A percentile compares a stretch with the other conserved stretches of the same genome.
Evolutionary conservation across 2,329 filamentous ascomycete species (phyloP).

Genomic region (Scedosporium boydii): DNA sequence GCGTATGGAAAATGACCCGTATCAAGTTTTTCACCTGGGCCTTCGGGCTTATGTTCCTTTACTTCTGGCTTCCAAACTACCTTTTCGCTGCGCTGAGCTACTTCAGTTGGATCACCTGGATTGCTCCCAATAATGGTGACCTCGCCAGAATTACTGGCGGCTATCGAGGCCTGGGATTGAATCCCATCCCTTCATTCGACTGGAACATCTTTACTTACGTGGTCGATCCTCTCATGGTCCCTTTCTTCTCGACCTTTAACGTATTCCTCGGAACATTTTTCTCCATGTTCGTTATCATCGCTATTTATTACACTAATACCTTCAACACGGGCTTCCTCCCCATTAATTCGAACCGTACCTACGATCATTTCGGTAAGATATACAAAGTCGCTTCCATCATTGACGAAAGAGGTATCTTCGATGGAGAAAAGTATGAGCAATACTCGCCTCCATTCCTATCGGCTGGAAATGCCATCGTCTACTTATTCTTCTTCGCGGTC

Average conservation of each 20-base stretch:
- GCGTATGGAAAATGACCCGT: slow-evolving; percentile 35
- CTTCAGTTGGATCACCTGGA: slow-evolving; percentile 51
- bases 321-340: slow-evolving; percentile 28
- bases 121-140: slow-evolving; percentile 33
- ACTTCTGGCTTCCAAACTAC: slow-evolving; percentile 50
- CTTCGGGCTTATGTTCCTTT: slow-evolving; percentile 44
- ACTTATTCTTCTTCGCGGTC: slow-evolving; percentile 30
- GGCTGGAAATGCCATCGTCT: slow-evolving; percentile 23
- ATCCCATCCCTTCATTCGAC: slow-evolving; percentile 36
- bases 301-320: slow-evolving; percentile 21
- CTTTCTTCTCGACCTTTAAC: slow-evolving; percentile 27
- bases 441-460: slow-evolving; percentile 33
- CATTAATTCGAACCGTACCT: slow-evolving; percentile 29
- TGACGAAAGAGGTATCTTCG: slow-evolving; percentile 23
- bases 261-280: slow-evolving; percentile 20
- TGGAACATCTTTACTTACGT: slow-evolving; percentile 29
- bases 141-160: slow-evolving; percentile 33
- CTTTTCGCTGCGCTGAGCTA: slow-evolving; percentile 40
- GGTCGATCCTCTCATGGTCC: slow-evolving; percentile 26
- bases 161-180: slow-evolving; percentile 34
- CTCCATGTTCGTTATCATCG: slow-evolving; percentile 19
- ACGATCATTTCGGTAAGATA: slow-evolving; percentile 25
- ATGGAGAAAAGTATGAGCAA: slow-evolving; percentile 24
- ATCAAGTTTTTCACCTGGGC: slow-evolving; percentile 42
- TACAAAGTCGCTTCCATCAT: slow-evolving; percentile 29